Conservation (phyloP, 345 rosid genomes). For the Eutrema japonicum region DNA sequence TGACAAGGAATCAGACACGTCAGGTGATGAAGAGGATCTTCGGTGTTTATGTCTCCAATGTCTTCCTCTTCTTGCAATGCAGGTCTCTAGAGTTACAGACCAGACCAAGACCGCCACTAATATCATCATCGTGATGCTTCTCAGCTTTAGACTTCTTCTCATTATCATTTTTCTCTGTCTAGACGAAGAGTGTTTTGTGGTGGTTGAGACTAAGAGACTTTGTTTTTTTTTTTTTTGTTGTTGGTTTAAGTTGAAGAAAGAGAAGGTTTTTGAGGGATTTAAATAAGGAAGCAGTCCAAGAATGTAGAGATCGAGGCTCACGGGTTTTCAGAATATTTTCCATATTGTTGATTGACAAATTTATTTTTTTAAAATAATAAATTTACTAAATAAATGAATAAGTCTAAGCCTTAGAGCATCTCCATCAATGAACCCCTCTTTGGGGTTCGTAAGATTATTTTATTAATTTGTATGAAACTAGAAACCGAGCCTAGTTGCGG, state of each 20-base stretch:
- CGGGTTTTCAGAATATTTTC: constrained; percentile 38
- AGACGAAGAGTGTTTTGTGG: constrained; percentile 26
- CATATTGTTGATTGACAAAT: constrained; percentile 11
- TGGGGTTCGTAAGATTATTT: no score
- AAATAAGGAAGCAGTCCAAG: constrained; percentile 52
- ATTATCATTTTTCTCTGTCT: constrained; percentile 39
- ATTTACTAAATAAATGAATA: constrained; percentile 11
- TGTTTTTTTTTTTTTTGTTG: no score
- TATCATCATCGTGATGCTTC: constrained; percentile 60
- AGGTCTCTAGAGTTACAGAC: constrained; percentile 65
- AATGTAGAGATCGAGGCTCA: constrained; percentile 41
- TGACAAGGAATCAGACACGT: constrained; percentile 50
- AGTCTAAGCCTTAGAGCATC: background rate
- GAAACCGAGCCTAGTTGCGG: background rate
- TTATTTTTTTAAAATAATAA: background rate
- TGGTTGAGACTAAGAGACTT: constrained; percentile 29
- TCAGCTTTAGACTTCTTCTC: constrained; percentile 48
- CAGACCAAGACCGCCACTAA: constrained; percentile 63
- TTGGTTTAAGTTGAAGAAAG: constrained; percentile 24
- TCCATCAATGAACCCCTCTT: no score
- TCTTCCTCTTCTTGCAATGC: constrained; percentile 86
- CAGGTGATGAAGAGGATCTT: constrained; percentile 26
- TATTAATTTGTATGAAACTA: no score
- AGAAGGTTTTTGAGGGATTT: constrained; percentile 44
- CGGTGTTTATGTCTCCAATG: constrained; percentile 71